Conservation (phyloP, 176 grass and related monocot genomes). For the Thinopyrum elongatum region DNA sequence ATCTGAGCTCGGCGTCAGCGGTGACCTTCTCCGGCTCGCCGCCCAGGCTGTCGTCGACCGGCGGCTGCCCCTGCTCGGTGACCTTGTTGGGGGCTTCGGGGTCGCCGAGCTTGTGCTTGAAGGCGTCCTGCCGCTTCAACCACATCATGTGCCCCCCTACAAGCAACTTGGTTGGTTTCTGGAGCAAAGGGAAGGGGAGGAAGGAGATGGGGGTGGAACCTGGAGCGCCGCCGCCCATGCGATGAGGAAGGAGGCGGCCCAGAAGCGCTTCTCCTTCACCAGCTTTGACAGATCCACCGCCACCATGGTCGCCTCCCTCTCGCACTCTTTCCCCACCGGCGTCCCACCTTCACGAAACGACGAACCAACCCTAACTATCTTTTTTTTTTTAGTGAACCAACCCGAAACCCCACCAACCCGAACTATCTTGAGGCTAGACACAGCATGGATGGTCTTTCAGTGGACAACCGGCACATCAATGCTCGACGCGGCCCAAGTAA, state of each 20-base stretch:
- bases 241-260: conserved; percentile 67
- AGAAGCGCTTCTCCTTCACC: conserved; percentile 78
- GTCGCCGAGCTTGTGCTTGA: conserved; percentile 80
- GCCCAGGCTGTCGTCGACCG: not conserved
- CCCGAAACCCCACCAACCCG: too few species aligned
- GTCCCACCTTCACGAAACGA: too few species aligned
- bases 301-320: not conserved
- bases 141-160: conserved; percentile 98
- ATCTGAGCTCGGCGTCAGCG: not conserved
- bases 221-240: conserved; percentile 79
- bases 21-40: not conserved
- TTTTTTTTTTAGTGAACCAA: too few species aligned
- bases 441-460: too few species aligned
- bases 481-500: too few species aligned
- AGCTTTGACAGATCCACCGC: conserved; percentile 39
- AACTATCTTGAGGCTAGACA: too few species aligned
- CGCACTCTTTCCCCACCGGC: too few species aligned
- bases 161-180: not conserved
- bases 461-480: too few species aligned
- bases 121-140: conserved; percentile 77
- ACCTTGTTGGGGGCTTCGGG: not conserved
- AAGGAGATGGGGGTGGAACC: not conserved
- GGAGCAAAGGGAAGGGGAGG: not conserved
- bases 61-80: not conserved
- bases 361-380: too few species aligned